Evolutionary conservation across 2,329 filamentous ascomycete species (phyloP).

Genomic region (Thelonectria rubi): DNA sequence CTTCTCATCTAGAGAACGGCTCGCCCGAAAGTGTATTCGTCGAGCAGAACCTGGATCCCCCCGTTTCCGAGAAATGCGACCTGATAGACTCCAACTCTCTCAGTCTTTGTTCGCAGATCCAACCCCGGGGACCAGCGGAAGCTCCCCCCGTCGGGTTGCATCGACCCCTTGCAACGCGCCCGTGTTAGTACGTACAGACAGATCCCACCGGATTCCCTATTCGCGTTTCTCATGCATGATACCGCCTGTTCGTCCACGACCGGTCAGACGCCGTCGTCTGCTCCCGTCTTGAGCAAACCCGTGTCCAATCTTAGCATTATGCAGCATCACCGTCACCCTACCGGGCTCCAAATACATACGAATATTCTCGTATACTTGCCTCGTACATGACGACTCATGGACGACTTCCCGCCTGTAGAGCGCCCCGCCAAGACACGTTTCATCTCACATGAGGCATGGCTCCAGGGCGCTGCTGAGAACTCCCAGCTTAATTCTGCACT

Average conservation of each 20-base stretch:
- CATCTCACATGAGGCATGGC: conserved; percentile 24
- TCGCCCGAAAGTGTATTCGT: conserved; percentile 4
- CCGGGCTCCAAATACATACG: neutral
- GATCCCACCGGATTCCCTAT: conserved; percentile 10
- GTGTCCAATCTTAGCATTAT: conserved; percentile 7
- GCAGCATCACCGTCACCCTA: neutral
- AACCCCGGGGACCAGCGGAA: conserved; percentile 5
- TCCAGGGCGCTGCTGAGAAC: conserved; percentile 5
- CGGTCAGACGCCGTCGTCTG: conserved; percentile 2
- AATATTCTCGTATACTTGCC: neutral
- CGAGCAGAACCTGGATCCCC: neutral
- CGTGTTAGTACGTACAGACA: conserved; percentile 16
- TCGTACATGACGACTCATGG: neutral
- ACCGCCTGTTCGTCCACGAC: conserved; percentile 3
- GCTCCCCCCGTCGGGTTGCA: conserved; percentile 14
- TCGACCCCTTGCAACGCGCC: conserved; percentile 18
- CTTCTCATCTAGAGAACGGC: conserved; percentile 7
- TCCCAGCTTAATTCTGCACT: neutral
- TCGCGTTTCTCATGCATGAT: conserved; percentile 14
- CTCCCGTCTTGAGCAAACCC: neutral
- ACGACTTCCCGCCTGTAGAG: neutral
- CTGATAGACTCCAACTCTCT: too few species aligned
- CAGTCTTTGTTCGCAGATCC: neutral
- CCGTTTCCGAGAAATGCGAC: neutral
- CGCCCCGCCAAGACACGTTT: conserved; percentile 24